Evolutionary conservation across 2,329 filamentous ascomycete genomes (phyloP).

Genomic region (Fusarium clavum): DNA sequence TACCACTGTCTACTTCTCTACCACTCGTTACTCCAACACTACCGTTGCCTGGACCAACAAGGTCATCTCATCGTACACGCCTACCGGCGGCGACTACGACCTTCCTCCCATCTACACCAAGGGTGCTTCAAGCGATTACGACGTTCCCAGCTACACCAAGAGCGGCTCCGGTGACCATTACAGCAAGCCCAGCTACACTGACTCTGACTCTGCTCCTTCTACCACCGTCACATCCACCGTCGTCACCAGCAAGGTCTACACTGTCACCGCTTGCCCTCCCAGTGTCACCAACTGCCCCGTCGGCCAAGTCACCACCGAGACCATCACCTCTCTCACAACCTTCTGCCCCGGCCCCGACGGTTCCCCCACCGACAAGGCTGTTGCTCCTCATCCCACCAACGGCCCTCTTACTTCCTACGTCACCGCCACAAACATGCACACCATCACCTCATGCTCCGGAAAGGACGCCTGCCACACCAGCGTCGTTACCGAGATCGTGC

Average conservation of each 20-base stretch:
- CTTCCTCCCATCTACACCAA: neutral
- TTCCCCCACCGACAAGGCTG: neutral
- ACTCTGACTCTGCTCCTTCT: slow-evolving; percentile 5
- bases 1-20: slow-evolving; percentile 30
- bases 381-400: slow-evolving; percentile 23
- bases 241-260: slow-evolving; percentile 46
- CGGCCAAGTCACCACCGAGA: slow-evolving; percentile 47
- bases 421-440: slow-evolving; percentile 66
- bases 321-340: slow-evolving; percentile 49
- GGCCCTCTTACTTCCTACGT: slow-evolving; percentile 53
- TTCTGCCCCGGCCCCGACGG: slow-evolving; percentile 51
- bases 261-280: slow-evolving; percentile 49
- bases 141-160: neutral
- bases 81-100: neutral
- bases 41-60: slow-evolving; percentile 19
- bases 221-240: slow-evolving; percentile 47
- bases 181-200: slow-evolving; percentile 18
- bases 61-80: neutral
- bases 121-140: neutral
- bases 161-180: slow-evolving; percentile 10
- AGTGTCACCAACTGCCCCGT: slow-evolving; percentile 46
- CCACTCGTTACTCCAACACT: slow-evolving; percentile 30
- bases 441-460: slow-evolving; percentile 68
- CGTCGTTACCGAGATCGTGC: slow-evolving; percentile 42
- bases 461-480: slow-evolving; percentile 50